Percentiles rank a stretch among this genome's conserved stretches.
Evolutionary conservation across 768 basidiomycete species (phyloP).

Genomic region (Flagelloscypha sp.): DNA sequence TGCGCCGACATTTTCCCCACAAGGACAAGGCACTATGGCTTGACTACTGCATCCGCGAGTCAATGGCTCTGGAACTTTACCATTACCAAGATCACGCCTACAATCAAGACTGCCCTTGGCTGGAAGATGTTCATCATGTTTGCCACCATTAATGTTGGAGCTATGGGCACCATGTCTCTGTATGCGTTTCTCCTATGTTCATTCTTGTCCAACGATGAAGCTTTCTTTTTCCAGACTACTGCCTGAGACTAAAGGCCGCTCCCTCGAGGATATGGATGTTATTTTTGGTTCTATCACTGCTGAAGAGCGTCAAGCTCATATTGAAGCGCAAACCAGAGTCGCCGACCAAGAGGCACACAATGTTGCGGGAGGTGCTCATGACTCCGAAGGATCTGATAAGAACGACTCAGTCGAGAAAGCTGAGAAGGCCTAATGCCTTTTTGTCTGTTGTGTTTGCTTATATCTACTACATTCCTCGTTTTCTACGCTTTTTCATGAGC

Average conservation of each 20-base stretch:
- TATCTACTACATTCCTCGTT: no score
- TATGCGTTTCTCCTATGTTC: slow-evolving; percentile 21
- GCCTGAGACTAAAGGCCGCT: slow-evolving; percentile 55
- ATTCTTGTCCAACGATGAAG: not conserved
- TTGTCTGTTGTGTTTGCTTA: no score
- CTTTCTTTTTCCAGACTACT: slow-evolving; percentile 30
- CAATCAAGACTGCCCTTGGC: slow-evolving; percentile 49
- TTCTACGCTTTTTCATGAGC: no score
- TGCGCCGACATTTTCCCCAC: slow-evolving; percentile 85
- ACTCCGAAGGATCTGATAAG: no score
- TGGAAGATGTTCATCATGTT: slow-evolving; percentile 78
- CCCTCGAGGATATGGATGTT: slow-evolving; percentile 47
- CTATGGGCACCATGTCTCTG: slow-evolving; percentile 62
- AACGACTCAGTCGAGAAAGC: no score
- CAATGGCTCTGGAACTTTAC: slow-evolving; percentile 84
- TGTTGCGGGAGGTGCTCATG: no score
- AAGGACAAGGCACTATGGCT: slow-evolving; percentile 72
- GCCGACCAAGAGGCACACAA: no score
- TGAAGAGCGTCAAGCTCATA: slow-evolving; percentile 46
- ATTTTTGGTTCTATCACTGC: slow-evolving; percentile 48
- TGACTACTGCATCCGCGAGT: slow-evolving; percentile 64
- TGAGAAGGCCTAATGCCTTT: no score
- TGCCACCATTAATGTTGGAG: slow-evolving; percentile 63
- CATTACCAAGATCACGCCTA: slow-evolving; percentile 63
- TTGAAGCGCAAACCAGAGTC: slow-evolving; percentile 38